Base-by-base conservation (phyloP, 106 monocot genomes). In the Dioscorea alata region DNA sequence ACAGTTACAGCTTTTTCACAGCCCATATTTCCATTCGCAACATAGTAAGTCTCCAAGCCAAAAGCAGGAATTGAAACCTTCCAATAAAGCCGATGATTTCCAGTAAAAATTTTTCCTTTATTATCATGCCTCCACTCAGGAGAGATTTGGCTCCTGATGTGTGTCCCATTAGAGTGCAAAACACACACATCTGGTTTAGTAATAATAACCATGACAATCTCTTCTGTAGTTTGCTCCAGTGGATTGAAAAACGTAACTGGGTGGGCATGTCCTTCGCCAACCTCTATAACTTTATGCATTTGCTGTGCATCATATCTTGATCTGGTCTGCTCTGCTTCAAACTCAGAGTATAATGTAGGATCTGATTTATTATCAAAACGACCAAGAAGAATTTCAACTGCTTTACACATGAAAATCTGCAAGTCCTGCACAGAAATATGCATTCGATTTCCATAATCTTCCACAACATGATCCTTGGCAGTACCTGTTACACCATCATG, bases 401-500 rank as follows among this genome's bases (percentile, higher is more conserved):
- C 89, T 69, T 80, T 86, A 12, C 86, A 86, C 86, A 92, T 86
- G 81, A 97, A 97, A 63, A 87, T 50, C 21, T 97, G 84, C 74
- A 97, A 74, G 65, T 97, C 97, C 14, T 87, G 92, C 69, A 97
- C 67, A 52, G 97, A 86, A 63, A 66, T 79, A 64, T 87, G 85
- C 97, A 97, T 97, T 67, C 97, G 74, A 42, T 69, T 87, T 49
- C 96, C 96, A 60, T 97, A 97, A 59, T 97, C 97, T 63, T 72
- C 74, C 12, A 97, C 87, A 22, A 92, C 97, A 78, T 92, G 92
- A 74, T 97, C 58, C 73, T 92, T 97, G 16, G 97, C 97, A 49
- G 97, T 97, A 33, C 97, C 97, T 52, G 97, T 97, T 61, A 97
- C 85, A 58, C 92, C 97, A 68, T 97, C 97, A 56, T 97, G 97